Conservation (phyloP, 352 stramenopile species). For the Globisporangium acanthophoron region DNA sequence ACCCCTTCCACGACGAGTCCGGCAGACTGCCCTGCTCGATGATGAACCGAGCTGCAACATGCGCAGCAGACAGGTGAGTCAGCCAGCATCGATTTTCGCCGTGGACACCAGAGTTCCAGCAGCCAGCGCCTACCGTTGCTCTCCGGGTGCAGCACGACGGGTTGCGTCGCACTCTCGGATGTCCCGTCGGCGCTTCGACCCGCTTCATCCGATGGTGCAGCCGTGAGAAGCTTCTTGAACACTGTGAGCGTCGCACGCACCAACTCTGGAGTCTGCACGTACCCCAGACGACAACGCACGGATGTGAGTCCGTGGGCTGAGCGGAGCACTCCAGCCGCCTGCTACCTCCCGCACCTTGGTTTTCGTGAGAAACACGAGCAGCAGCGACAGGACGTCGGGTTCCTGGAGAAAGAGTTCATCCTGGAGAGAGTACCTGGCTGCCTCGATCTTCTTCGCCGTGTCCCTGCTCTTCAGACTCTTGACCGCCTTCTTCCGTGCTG, state of each 20-base stretch:
- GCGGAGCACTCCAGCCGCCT: neutral
- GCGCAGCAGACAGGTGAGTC: neutral
- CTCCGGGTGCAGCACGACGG: slow-evolving; percentile 22
- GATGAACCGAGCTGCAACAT: slow-evolving; percentile 32
- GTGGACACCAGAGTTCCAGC: neutral
- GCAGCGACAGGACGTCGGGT: slow-evolving; percentile 38
- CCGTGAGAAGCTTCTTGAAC: slow-evolving; percentile 22
- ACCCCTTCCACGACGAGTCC: slow-evolving; percentile 37
- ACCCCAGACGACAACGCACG: neutral
- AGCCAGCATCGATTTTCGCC: too few species aligned
- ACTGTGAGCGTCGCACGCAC: slow-evolving; percentile 28
- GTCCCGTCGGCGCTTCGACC: neutral
- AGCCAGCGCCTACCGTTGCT: slow-evolving; percentile 28
- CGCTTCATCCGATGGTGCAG: neutral
- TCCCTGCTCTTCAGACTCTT: slow-evolving; percentile 73
- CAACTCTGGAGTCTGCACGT: slow-evolving; percentile 22
- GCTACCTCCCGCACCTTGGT: slow-evolving; percentile 33
- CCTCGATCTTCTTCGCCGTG: slow-evolving; percentile 53
- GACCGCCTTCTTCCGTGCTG: slow-evolving; percentile 46
- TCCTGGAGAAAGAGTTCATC: slow-evolving; percentile 58
- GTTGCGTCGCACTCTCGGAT: neutral
- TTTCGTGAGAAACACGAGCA: slow-evolving; percentile 42
- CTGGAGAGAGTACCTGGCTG: slow-evolving; percentile 38
- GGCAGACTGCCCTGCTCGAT: slow-evolving; percentile 22
- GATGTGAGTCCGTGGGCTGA: neutral